Evolutionary conservation across 2,329 filamentous ascomycete genomes (phyloP).

Genomic region (Capronia coronata): DNA sequence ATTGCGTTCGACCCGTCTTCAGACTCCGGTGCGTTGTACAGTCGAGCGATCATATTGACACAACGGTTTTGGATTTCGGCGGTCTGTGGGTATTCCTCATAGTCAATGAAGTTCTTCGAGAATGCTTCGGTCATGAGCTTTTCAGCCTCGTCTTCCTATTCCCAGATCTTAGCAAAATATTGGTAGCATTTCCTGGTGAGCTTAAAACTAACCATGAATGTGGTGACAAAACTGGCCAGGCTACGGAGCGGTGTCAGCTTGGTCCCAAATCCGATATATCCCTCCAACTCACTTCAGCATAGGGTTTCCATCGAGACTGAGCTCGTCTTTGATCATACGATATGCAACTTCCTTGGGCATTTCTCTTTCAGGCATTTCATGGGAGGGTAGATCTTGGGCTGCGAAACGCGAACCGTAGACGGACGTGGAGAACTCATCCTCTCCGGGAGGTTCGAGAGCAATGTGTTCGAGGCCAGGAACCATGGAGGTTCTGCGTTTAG

Average conservation of each 20-base stretch:
- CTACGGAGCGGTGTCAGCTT: conserved; percentile 41
- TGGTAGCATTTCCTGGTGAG: not conserved
- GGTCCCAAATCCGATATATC: not conserved
- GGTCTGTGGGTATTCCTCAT: conserved; percentile 74
- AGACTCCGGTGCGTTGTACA: conserved; percentile 70
- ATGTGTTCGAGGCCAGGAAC: conserved; percentile 33
- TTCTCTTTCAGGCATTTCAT: conserved; percentile 81
- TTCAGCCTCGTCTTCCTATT: conserved; percentile 83
- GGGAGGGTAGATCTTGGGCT: conserved; percentile 67
- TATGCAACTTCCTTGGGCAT: conserved; percentile 95
- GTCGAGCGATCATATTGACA: conserved; percentile 79
- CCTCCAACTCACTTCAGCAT: conserved; percentile 54
- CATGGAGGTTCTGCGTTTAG: conserved; percentile 19
- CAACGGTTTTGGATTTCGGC: conserved; percentile 88
- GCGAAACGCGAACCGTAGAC: conserved; percentile 88
- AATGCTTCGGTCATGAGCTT: conserved; percentile 91
- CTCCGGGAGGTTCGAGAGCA: conserved; percentile 35
- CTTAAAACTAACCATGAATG: conserved; percentile 72
- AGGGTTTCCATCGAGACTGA: conserved; percentile 84
- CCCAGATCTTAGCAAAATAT: not conserved
- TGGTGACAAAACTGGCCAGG: conserved; percentile 87
- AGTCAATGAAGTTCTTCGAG: conserved; percentile 92
- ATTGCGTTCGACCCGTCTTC: conserved; percentile 58
- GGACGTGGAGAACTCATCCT: conserved; percentile 59
- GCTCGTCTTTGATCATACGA: conserved; percentile 91